Percentiles rank a stretch among this genome's conserved stretches.
These are phyloP conservation scores for Huntiella moniliformis DNA, from an alignment of 2,329 filamentous ascomycete species.

Conservation along the genomic window DNA sequence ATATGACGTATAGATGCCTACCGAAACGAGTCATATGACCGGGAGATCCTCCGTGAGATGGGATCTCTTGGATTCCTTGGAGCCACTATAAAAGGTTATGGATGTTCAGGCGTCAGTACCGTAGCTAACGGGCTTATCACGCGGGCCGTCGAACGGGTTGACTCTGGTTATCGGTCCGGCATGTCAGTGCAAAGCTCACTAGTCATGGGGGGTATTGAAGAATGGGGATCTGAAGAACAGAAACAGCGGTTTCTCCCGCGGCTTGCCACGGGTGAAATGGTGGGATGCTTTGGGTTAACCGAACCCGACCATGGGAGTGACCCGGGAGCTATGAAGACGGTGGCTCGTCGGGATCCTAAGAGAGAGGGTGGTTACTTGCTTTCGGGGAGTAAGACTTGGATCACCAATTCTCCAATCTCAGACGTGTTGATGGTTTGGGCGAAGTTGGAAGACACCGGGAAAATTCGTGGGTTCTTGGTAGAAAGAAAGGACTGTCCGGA, in stretches of 20 bases:
- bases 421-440: constrained; percentile 83
- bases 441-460: constrained; percentile 74
- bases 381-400: constrained; percentile 82
- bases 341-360: constrained; percentile 64
- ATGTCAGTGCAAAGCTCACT: constrained; percentile 88
- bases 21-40: constrained; percentile 68
- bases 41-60: constrained; percentile 76
- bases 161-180: constrained; percentile 78
- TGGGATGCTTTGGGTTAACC: constrained; percentile 78
- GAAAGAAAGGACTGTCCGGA: constrained; percentile 70
- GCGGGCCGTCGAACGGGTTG: constrained; percentile 73
- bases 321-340: constrained; percentile 77
- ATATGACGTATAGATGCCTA: constrained; percentile 46
- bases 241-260: constrained; percentile 67
- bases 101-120: constrained; percentile 70
- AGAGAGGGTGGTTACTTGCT: constrained; percentile 68
- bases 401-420: constrained; percentile 81
- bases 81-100: constrained; percentile 71
- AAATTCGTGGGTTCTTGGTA: constrained; percentile 83
- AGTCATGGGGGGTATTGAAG: constrained; percentile 83
- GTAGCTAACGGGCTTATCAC: constrained; percentile 83
- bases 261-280: constrained; percentile 63
- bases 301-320: constrained; percentile 89
- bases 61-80: constrained; percentile 78
- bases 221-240: constrained; percentile 70